Evolutionary conservation across 805 yeast genomes (phyloP).

Genomic region (Yamadazyma endophytica): DNA sequence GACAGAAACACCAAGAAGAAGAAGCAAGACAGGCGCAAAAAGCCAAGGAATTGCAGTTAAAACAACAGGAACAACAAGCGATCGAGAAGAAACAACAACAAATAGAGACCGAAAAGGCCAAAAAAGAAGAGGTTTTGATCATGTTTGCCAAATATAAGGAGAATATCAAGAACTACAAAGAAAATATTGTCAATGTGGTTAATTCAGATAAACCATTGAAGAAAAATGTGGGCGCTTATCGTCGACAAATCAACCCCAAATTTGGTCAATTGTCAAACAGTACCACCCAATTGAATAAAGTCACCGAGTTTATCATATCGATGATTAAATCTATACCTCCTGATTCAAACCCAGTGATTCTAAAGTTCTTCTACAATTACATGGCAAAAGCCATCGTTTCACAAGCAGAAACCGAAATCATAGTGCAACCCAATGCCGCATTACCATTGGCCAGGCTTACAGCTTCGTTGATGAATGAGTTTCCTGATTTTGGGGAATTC

Average conservation of each 20-base stretch:
- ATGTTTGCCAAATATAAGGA: constrained; percentile 46
- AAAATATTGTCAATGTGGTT: constrained; percentile 53
- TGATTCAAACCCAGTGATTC: constrained; percentile 13
- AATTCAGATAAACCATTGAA: constrained; percentile 47
- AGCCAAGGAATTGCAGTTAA: constrained; percentile 4
- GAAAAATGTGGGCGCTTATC: constrained; percentile 52
- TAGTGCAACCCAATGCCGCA: constrained; percentile 73
- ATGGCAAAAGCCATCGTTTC: constrained; percentile 80
- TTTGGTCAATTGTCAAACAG: constrained; percentile 89
- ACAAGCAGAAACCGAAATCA: constrained; percentile 91
- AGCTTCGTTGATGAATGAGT: constrained; percentile 43
- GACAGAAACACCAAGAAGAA: constrained; percentile 6
- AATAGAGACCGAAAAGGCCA: constrained; percentile 11
- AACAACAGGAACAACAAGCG: constrained; percentile 12
- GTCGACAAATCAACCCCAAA: constrained; percentile 78
- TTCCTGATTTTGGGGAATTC: constrained; percentile 50
- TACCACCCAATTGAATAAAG: constrained; percentile 48
- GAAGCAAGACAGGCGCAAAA: constrained; percentile 9
- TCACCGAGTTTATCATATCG: constrained; percentile 47
- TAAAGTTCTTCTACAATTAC: constrained; percentile 71
- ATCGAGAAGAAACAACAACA: constrained; percentile 19
- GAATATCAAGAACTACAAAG: constrained; percentile 56
- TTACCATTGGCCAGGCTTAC: constrained; percentile 73
- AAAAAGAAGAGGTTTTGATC: constrained; percentile 28
- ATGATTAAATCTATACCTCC: constrained; percentile 47